These are phyloP conservation scores for Sclerotinia minor DNA, from an alignment of 2,329 filamentous ascomycete genomes.

Conservation along the genomic window DNA sequence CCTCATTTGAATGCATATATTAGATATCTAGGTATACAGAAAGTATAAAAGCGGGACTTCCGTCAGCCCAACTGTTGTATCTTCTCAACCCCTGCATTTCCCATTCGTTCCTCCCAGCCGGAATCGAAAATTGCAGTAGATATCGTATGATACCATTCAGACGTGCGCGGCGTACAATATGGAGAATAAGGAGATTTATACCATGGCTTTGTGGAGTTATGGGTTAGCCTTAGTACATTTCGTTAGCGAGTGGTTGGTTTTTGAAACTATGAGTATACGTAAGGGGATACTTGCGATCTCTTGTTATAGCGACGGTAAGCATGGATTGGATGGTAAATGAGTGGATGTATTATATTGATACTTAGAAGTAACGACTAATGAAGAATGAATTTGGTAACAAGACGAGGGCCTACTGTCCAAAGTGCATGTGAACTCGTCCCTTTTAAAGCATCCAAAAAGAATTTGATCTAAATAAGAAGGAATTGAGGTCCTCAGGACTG, in stretches of 20 bases:
- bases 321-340: background rate
- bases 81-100: background rate
- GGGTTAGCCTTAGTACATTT: conserved; percentile 53
- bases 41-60: background rate
- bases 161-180: conserved; percentile 67
- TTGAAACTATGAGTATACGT: conserved; percentile 2
- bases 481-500: background rate
- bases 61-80: background rate
- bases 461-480: background rate
- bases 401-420: background rate
- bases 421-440: background rate
- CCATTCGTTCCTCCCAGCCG: background rate
- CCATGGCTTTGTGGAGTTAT: conserved; percentile 63
- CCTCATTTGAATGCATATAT: background rate
- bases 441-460: background rate
- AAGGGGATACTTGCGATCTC: background rate
- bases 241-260: conserved; percentile 1
- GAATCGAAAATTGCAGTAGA: background rate
- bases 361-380: background rate
- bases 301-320: background rate
- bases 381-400: background rate
- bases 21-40: no score
- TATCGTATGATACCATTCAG: conserved; percentile 48
- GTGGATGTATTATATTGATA: background rate
- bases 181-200: conserved; percentile 55